Evolutionary conservation across 495 filamentous ascomycete species (phyloP), one percentile per base, ranked within the genome.

Genomic region (Neurospora sp.): DNA sequence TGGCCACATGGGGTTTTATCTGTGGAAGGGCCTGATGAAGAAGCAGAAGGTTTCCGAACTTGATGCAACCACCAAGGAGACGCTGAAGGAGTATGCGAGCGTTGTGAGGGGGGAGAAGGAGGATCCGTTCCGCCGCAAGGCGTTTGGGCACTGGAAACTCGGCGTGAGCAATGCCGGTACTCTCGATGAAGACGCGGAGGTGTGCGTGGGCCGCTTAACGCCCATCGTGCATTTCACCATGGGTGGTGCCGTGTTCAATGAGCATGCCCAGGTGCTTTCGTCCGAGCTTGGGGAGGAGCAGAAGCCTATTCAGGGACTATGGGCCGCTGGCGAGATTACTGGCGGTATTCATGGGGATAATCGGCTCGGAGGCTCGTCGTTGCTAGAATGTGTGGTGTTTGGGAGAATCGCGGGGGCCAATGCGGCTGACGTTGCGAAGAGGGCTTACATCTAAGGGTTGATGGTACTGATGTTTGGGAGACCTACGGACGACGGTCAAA

Each of bases 141-240:
- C 82, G 0, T 89, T 89, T 68, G 88, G 87, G 0, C 81, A 86
- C 69, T 90, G 88, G 88, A 81, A 73, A n/a, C 72, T 90, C 7
- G 73, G 73, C 1, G 44, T 65, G 22, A 68, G 61, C 4, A 20
- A 40, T 14, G 73, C 71, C 4, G 81, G 83, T 2, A 42, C 73
- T 37, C 40, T 69, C 8, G 81, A 82, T 41, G 74, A 83, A 16
- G 86, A 87, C 0, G 81, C 83, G 0, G 82, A 86, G 69, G 83
- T 89, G 0, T 88, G 83, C 73, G 79, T 89, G 0, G 88, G 88
- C 7, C 80, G 76, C 16, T 85, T 90, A 4, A 90, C 88, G 68
- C 88, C 88, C 0, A 86, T 89, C 2, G 81, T 86, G 16, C 88
- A 90, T 71, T 90, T 89, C 71, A 89, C 87, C 17, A 89, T 89